phyloP scores from a whole-genome alignment of 2,329 filamentous ascomycete genomes.

The Beauveria asiatica region DNA sequence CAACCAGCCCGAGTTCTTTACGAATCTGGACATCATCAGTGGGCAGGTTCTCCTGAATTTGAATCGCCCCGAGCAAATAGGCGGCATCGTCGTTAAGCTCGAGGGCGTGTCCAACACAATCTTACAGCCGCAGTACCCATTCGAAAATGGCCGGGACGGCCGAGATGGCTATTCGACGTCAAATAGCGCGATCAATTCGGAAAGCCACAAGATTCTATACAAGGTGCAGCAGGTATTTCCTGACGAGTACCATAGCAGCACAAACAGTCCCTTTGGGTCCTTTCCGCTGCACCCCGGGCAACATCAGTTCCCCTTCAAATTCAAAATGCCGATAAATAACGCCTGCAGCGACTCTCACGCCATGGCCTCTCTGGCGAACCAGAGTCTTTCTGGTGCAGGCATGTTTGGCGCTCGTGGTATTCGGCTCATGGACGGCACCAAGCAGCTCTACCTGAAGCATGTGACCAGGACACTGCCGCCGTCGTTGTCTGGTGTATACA shows the following conservation, averaged over 20 bases:
- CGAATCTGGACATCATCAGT: constrained; percentile 66
- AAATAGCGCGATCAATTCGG: constrained; percentile 31
- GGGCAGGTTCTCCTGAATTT: constrained; percentile 51
- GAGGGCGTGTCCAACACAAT: constrained; percentile 71
- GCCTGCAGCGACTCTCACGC: constrained; percentile 49
- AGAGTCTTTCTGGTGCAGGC: constrained; percentile 44
- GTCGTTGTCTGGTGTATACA: constrained; percentile 77
- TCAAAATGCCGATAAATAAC: constrained; percentile 74
- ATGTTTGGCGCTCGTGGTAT: constrained; percentile 40
- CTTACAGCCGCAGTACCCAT: constrained; percentile 42
- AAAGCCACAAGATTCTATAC: constrained; percentile 69
- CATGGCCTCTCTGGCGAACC: constrained; percentile 39
- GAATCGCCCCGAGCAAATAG: constrained; percentile 60
- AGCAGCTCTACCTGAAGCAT: constrained; percentile 57
- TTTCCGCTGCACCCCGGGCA: constrained; percentile 59
- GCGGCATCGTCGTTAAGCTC: constrained; percentile 71
- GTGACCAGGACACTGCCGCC: constrained; percentile 82
- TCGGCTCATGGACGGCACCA: constrained; percentile 54
- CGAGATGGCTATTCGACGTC: constrained; percentile 19
- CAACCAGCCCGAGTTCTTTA: constrained; percentile 62
- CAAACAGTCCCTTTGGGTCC: constrained; percentile 34
- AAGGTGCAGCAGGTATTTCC: constrained; percentile 66
- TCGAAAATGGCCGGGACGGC: constrained; percentile 29
- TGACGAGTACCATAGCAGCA: constrained; percentile 36
- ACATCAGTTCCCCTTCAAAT: constrained; percentile 69